Percentiles rank a stretch among this genome's conserved stretches.
Evolutionary conservation across 202 grass and related monocot genomes (phyloP).

Genomic region (Panicum hallii): DNA sequence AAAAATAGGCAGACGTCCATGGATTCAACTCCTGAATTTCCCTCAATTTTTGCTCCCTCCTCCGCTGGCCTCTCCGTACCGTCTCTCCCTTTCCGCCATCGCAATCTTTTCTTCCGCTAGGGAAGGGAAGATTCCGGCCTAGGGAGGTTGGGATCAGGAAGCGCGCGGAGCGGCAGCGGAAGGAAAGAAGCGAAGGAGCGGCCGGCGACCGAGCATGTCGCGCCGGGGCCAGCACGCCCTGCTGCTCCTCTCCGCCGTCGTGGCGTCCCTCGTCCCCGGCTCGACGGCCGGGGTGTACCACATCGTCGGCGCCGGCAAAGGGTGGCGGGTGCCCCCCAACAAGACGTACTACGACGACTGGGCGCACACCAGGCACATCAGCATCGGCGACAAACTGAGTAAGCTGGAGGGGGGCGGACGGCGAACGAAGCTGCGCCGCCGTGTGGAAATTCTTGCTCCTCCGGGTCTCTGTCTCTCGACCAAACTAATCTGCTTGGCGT

Average conservation of each 20-base stretch:
- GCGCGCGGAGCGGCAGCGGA: neutral
- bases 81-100: slow-evolving; percentile 14
- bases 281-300: slow-evolving; percentile 59
- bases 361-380: slow-evolving; percentile 56
- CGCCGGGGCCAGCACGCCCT: slow-evolving; percentile 30
- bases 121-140: slow-evolving; percentile 2
- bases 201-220: slow-evolving; percentile 31
- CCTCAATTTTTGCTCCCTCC: neutral
- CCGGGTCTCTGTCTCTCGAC: neutral
- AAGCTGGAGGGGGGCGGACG: neutral
- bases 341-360: slow-evolving; percentile 85
- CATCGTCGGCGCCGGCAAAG: slow-evolving; percentile 86
- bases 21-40: neutral
- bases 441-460: neutral
- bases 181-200: neutral
- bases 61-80: neutral
- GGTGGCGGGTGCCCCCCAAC: slow-evolving; percentile 78
- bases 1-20: slow-evolving; percentile 46
- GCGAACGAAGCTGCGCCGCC: too few species aligned
- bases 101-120: slow-evolving; percentile 31
- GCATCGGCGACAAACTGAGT: slow-evolving; percentile 81
- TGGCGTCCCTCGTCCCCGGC: slow-evolving; percentile 57
- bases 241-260: slow-evolving; percentile 49
- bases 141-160: neutral
- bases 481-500: too few species aligned